Conservation (phyloP, 1,139 yeast genomes). For the Debaryomycetaceae sp. region DNA sequence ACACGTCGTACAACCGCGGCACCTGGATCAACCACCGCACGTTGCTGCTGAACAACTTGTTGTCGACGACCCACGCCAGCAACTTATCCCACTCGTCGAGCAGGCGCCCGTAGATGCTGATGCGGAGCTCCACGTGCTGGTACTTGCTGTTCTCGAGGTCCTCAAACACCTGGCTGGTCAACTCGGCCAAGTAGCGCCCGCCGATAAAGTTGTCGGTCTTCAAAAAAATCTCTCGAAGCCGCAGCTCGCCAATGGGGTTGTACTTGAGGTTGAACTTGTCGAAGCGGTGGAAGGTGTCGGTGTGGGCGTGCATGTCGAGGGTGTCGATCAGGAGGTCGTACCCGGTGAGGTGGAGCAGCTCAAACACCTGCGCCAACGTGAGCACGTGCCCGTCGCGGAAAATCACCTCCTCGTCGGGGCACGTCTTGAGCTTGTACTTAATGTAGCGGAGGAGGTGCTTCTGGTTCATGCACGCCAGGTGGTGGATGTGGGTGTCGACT, state of each 20-base stretch:
- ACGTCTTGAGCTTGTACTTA: conserved; percentile 67
- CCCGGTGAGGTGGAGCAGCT: conserved; percentile 85
- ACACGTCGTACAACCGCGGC: conserved; percentile 88
- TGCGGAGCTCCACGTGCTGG: conserved; percentile 95
- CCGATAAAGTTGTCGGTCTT: conserved; percentile 91
- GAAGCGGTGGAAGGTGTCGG: conserved; percentile 95
- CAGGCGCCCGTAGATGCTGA: conserved; percentile 88
- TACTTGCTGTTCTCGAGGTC: conserved; percentile 93
- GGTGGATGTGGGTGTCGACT: conserved; percentile 98
- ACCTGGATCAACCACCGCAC: conserved; percentile 96
- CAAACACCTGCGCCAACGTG: conserved; percentile 81
- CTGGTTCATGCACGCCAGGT: conserved; percentile 98
- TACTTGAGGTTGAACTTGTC: conserved; percentile 96
- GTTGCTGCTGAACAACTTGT: conserved; percentile 85
- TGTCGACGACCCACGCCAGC: conserved; percentile 93
- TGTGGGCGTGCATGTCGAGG: conserved; percentile 98
- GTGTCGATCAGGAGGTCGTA: conserved; percentile 95
- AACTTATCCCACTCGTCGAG: conserved; percentile 91
- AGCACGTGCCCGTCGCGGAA: conserved; percentile 90
- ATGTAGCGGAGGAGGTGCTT: conserved; percentile 92
- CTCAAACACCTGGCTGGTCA: conserved; percentile 87
- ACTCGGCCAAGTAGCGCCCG: conserved; percentile 87
- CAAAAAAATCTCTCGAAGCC: conserved; percentile 89
- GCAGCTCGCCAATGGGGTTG: conserved; percentile 97
- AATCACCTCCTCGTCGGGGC: conserved; percentile 83